These are phyloP conservation scores for Pichia sp. DNA, from an alignment of 1,139 yeast species.

Conservation along the genomic window DNA sequence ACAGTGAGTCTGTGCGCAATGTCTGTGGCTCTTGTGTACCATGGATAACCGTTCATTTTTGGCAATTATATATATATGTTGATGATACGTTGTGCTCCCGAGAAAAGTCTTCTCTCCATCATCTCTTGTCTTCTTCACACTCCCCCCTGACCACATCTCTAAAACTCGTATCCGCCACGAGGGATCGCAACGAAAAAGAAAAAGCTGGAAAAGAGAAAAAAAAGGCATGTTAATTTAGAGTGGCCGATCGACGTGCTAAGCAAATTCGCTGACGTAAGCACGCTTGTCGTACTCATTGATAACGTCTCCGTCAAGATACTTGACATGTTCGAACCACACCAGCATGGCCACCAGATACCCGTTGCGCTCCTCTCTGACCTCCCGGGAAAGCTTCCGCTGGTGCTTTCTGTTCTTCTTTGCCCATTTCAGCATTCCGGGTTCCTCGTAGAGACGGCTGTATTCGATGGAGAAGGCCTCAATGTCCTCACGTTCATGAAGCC, in stretches of 20 bases:
- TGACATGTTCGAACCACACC: slow-evolving; percentile 27
- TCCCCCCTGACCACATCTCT: not conserved
- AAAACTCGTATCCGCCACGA: not conserved
- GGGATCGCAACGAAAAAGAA: not conserved
- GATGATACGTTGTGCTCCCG: not conserved
- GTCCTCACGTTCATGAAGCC: slow-evolving; percentile 29
- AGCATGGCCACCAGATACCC: slow-evolving; percentile 22
- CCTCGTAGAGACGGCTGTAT: slow-evolving; percentile 25
- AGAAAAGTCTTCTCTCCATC: not conserved
- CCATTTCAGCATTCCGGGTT: slow-evolving; percentile 24
- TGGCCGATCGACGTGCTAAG: slow-evolving; percentile 6
- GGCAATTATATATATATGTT: not conserved
- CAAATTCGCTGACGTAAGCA: slow-evolving; percentile 3
- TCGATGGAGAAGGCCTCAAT: slow-evolving; percentile 32
- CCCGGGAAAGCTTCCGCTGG: slow-evolving; percentile 9
- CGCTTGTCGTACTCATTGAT: slow-evolving; percentile 4
- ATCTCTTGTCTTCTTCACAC: not conserved
- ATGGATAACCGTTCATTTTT: slow-evolving; percentile 41
- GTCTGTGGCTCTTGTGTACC: slow-evolving; percentile 76
- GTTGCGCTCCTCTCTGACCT: slow-evolving; percentile 9
- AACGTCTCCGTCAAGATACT: slow-evolving; percentile 26
- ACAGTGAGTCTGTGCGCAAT: slow-evolving; percentile 81
- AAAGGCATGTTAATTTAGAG: not conserved
- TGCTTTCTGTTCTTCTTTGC: slow-evolving; percentile 19
- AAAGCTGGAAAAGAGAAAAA: not conserved